Conservation (phyloP, 768 basidiomycete species). For the Boletus reticuloceps region DNA sequence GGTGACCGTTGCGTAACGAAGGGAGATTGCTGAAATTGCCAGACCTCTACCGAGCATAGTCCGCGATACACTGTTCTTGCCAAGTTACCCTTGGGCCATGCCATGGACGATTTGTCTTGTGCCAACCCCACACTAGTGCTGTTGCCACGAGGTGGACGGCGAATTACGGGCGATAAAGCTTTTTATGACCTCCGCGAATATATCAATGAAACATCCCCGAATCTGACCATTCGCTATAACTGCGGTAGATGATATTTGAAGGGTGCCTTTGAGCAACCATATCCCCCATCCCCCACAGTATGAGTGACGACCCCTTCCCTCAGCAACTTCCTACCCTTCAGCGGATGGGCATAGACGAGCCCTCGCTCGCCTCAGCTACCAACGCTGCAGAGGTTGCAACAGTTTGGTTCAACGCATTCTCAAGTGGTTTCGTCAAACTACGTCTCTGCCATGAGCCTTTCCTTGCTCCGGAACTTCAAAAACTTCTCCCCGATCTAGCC, state of each 20-base stretch:
- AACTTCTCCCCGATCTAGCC: constrained; percentile 50
- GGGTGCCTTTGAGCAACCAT: not conserved
- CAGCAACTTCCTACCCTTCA: constrained; percentile 32
- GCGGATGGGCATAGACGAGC: constrained; percentile 23
- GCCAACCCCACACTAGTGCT: too few relatives aligned
- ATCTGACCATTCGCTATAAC: not conserved
- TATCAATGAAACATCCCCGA: not conserved
- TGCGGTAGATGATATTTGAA: not conserved
- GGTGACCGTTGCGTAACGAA: too few relatives aligned
- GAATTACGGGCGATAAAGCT: too few relatives aligned
- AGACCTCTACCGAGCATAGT: too few relatives aligned
- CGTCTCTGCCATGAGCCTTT: constrained; percentile 19
- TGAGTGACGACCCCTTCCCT: constrained; percentile 20
- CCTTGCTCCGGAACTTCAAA: constrained; percentile 32
- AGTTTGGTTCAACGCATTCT: constrained; percentile 25
- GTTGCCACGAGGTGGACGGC: too few relatives aligned
- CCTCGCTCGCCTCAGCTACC: constrained; percentile 14
- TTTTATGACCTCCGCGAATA: too few relatives aligned
- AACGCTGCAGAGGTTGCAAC: constrained; percentile 25
- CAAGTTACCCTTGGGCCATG: too few relatives aligned
- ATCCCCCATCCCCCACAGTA: not conserved
- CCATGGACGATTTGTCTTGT: too few relatives aligned
- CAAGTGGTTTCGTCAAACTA: constrained; percentile 14
- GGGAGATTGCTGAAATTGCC: too few relatives aligned
- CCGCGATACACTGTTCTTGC: too few relatives aligned